phyloP scores from a whole-genome alignment of 2,329 filamentous ascomycete genomes.

The Trematosphaeria pertusa region DNA sequence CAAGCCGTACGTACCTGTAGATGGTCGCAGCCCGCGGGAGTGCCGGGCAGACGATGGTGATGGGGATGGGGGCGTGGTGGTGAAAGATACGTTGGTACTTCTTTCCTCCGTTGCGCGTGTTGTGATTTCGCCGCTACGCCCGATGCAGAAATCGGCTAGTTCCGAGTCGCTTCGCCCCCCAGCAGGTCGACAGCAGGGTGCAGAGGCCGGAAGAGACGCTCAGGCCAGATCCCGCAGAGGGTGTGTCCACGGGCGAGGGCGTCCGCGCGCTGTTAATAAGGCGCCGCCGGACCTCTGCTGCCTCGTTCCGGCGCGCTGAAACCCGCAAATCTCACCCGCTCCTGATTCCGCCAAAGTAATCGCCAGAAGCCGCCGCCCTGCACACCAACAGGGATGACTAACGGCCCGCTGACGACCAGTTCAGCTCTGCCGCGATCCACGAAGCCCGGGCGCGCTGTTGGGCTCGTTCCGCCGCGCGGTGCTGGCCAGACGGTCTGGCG shows the following conservation, averaged over 20 bases:
- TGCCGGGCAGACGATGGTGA: conserved; percentile 32
- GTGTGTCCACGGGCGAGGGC: not conserved
- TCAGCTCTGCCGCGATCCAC: conserved; percentile 18
- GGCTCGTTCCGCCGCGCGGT: not conserved
- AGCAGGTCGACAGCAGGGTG: conserved; percentile 9
- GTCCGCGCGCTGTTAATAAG: conserved; percentile 16
- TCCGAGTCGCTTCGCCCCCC: conserved; percentile 25
- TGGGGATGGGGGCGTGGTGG: conserved; percentile 39
- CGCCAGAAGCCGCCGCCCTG: conserved; percentile 11
- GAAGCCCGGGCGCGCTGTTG: conserved; percentile 12
- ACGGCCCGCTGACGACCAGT: conserved; percentile 25
- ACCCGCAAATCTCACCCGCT: conserved; percentile 35
- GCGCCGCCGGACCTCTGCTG: conserved; percentile 19
- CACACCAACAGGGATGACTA: conserved; percentile 26
- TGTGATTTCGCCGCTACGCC: conserved; percentile 36
- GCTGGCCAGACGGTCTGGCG: not conserved
- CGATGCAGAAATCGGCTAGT: conserved; percentile 28
- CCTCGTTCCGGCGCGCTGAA: conserved; percentile 30
- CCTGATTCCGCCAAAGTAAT: conserved; percentile 23
- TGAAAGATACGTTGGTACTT: conserved; percentile 46
- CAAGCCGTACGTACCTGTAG: conserved; percentile 41
- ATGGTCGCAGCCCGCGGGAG: conserved; percentile 27
- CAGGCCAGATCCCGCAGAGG: conserved; percentile 20
- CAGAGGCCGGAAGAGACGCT: conserved; percentile 15
- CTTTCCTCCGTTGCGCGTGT: conserved; percentile 46